Base-by-base conservation (phyloP, 208 protist genomes). In the Acanthamoeba castellanii region DNA sequence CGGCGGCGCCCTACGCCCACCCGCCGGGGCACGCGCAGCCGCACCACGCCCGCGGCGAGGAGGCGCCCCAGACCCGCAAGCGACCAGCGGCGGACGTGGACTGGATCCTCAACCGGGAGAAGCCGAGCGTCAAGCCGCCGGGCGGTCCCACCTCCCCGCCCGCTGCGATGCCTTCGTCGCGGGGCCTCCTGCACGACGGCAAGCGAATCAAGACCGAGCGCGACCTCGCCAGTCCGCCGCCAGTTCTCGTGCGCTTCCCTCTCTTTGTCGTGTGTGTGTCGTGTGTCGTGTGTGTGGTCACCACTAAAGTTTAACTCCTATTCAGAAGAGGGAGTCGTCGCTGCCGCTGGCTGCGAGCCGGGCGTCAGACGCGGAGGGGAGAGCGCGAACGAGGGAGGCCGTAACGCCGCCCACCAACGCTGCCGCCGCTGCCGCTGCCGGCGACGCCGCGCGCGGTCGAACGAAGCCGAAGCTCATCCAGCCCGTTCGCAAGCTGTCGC, bases 51-150 rank as follows among this genome's bases (percentile, higher is more conserved):
- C 34, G 25, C 18, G 11, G 13, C n/a, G 9, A 42, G n/a, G 74
- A 27, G 61, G 25, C 5, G 61, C 61, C 61, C n/a, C 82, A 64
- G 57, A 59, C 82, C 52, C 52, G 55, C 13, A 88, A 91, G 42
- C 52, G 85, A 91, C 52, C 55, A 52, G 32, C 25, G 32, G 85
- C 52, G 11, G 85, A 91, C 42, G 32, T 91, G 61, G 61, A 72
- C n/a, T 91, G 85, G 85, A 91, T 91, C 30, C 85, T 91, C 16
- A 91, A 91, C 57, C n/a, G 85, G 18, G 85, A 91, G 30, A 72
- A 91, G 59, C 52, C 52, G 8, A 91, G 61, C 37, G 32, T n/a
- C 34, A 72, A 70, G 59, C 59, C 85, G 5, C 18, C 81, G 22
- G 81, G 25, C 45, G 7, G 18, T 11, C 45, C 50, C 81, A 30